These are phyloP conservation scores for Agaricales sp. DNA, from an alignment of 1,284 basidiomycete species.

Conservation along the genomic window DNA sequence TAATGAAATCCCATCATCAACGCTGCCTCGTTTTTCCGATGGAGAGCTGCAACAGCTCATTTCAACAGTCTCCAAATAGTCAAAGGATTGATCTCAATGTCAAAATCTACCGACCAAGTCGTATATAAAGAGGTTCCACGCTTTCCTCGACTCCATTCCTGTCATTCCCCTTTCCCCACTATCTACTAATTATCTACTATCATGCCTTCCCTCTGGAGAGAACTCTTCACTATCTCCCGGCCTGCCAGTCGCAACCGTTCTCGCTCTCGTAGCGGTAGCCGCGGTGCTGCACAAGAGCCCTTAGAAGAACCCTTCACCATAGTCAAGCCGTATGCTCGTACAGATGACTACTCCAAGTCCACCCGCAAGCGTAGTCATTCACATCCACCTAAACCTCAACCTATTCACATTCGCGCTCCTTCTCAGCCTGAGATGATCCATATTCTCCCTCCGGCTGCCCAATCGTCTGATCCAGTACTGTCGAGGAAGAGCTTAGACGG, in stretches of 20 bases:
- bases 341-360: background rate
- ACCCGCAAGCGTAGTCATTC: background rate
- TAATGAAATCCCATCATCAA: background rate
- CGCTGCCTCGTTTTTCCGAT: background rate
- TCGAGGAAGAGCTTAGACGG: background rate
- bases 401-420: background rate
- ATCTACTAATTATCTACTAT: background rate
- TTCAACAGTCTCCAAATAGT: background rate
- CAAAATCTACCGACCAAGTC: background rate
- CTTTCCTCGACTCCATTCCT: background rate
- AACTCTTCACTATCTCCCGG: background rate
- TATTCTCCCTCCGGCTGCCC: background rate
- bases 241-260: background rate
- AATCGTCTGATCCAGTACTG: background rate
- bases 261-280: background rate
- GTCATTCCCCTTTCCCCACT: background rate
- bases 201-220: slow-evolving; percentile 1
- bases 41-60: background rate
- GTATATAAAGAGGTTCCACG: background rate
- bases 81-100: background rate
- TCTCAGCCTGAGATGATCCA: slow-evolving; percentile 1
- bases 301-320: background rate
- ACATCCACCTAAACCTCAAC: background rate
- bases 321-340: background rate
- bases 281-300: background rate